Conservation (phyloP, 805 yeast genomes). For the Ogataea trehalophila region DNA sequence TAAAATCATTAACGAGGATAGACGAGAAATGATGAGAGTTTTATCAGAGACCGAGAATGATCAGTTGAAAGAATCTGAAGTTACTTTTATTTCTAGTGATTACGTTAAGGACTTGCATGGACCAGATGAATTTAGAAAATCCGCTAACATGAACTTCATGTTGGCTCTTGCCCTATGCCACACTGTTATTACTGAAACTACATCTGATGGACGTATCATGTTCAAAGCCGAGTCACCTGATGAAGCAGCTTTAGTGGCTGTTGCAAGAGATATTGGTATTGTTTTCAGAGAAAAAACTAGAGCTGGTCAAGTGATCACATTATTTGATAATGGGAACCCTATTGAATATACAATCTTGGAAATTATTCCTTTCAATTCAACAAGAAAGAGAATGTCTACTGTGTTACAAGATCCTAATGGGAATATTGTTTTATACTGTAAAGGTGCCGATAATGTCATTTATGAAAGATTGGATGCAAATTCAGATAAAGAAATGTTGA, state of each 20-base stretch:
- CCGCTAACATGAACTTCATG: constrained; percentile 54
- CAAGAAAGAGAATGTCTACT: constrained; percentile 77
- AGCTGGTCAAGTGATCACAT: constrained; percentile 38
- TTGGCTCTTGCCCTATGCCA: constrained; percentile 67
- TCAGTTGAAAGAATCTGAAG: constrained; percentile 43
- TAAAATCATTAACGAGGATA: constrained; percentile 38
- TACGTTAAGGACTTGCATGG: constrained; percentile 46
- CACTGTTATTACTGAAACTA: constrained; percentile 61
- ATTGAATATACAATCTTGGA: constrained; percentile 46
- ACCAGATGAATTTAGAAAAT: constrained; percentile 37
- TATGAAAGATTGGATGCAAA: constrained; percentile 36
- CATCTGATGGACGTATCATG: constrained; percentile 37
- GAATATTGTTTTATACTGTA: constrained; percentile 45
- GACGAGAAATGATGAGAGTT: constrained; percentile 40
- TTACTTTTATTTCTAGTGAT: constrained; percentile 61
- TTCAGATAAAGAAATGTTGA: constrained; percentile 40
- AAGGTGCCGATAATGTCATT: constrained; percentile 78
- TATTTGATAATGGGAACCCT: constrained; percentile 41
- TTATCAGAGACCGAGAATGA: constrained; percentile 39
- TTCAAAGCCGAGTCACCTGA: constrained; percentile 83
- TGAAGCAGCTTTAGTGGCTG: constrained; percentile 75
- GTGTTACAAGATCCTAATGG: constrained; percentile 43
- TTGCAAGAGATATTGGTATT: constrained; percentile 69
- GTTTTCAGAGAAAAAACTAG: constrained; percentile 53
- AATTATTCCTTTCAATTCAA: constrained; percentile 60